A percentile compares a stretch with the other conserved stretches of the same genome.
phyloP scores from a whole-genome alignment of 495 filamentous ascomycete genomes.

The Aspergillus carlsbadensis region DNA sequence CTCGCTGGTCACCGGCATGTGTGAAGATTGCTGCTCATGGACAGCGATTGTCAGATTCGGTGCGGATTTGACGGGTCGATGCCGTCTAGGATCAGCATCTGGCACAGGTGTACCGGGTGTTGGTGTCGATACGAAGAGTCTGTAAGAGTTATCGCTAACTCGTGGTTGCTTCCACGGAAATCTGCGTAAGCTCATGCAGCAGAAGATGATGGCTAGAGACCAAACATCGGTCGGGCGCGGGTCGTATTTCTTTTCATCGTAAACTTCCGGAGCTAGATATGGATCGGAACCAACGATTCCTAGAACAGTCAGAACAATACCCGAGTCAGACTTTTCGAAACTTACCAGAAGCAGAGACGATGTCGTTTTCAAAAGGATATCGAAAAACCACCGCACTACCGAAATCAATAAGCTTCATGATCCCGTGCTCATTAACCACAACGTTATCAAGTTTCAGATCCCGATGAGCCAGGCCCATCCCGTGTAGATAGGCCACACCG shows the following conservation, averaged over 20 bases:
- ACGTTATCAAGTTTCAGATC: conserved; percentile 99
- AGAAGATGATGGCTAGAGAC: conserved; percentile 98
- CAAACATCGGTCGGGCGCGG: conserved; percentile 93
- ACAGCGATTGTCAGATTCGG: conserved; percentile 33
- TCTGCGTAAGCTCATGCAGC: conserved; percentile 93
- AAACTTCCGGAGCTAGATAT: conserved; percentile 95
- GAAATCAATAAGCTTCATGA: conserved; percentile 99
- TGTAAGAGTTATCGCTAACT: conserved; percentile 89
- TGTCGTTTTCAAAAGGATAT: conserved; percentile 95
- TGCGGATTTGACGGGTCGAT: conserved; percentile 35
- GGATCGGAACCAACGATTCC: conserved; percentile 97
- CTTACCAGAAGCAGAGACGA: conserved; percentile 84
- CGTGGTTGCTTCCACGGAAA: conserved; percentile 98
- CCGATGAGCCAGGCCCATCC: conserved; percentile 92
- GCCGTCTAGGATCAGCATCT: conserved; percentile 45
- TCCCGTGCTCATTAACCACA: conserved; percentile 93
- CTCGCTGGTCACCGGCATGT: conserved; percentile 2
- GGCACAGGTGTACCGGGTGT: conserved; percentile 48
- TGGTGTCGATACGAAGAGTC: conserved; percentile 82
- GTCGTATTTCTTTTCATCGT: conserved; percentile 91
- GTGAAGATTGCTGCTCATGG: conserved; percentile 26
- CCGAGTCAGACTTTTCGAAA: conserved; percentile 10
- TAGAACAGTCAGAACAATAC: conserved; percentile 33
- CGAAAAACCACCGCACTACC: conserved; percentile 94
- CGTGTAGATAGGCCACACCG: conserved; percentile 96